These are phyloP conservation scores for Actinomucor elegans DNA, from an alignment of 371 early-diverging fungal species.

Conservation along the genomic window DNA sequence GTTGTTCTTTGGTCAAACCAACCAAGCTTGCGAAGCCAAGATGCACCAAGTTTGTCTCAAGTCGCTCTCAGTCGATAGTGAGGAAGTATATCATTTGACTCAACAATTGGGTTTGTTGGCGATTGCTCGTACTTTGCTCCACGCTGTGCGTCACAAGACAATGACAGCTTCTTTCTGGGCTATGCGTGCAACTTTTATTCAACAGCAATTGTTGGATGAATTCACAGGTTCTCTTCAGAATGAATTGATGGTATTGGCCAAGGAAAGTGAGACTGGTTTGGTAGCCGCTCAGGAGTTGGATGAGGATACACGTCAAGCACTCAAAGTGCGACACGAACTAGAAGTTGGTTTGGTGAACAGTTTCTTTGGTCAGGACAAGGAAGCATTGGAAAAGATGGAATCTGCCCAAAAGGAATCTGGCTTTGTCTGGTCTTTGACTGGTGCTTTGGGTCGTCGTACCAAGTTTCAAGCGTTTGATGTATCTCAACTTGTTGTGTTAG, in stretches of 20 bases:
- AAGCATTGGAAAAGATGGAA: conserved; percentile 66
- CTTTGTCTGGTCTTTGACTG: conserved; percentile 83
- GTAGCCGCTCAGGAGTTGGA: conserved; percentile 4
- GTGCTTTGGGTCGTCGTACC: conserved; percentile 89
- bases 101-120: conserved; percentile 68
- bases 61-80: conserved; percentile 74
- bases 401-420: conserved; percentile 79
- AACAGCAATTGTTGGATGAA: conserved; percentile 87
- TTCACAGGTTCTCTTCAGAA: conserved; percentile 69
- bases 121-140: conserved; percentile 64
- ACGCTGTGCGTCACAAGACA: conserved; percentile 28
- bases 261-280: conserved; percentile 23
- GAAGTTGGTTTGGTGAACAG: conserved; percentile 79
- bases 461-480: conserved; percentile 89
- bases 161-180: conserved; percentile 72
- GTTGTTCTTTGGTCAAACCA: conserved; percentile 18
- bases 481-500: conserved; percentile 88
- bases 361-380: conserved; percentile 72
- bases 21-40: conserved; percentile 17
- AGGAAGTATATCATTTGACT: conserved; percentile 81
- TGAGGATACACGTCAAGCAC: conserved; percentile 17
- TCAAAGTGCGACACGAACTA: conserved; percentile 68
- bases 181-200: conserved; percentile 69
- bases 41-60: conserved; percentile 39
- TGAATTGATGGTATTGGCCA: conserved; percentile 39